A percentile compares a stretch with the other conserved stretches of the same genome.
These are phyloP conservation scores for Colletotrichum endophyticum DNA, from an alignment of 2,329 filamentous ascomycete species.

Conservation along the genomic window DNA sequence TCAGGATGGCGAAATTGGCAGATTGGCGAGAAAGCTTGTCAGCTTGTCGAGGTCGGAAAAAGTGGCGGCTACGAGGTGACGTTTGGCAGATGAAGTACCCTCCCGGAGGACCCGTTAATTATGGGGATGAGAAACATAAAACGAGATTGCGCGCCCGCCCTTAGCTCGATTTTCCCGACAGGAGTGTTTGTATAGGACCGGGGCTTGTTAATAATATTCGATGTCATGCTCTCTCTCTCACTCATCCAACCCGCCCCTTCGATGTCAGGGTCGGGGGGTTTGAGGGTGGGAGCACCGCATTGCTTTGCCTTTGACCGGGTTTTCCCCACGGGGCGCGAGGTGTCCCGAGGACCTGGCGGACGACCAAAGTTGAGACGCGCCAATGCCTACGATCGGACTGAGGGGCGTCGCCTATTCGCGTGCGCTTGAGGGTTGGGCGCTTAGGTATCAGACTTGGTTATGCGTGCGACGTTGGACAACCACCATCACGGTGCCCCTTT, in stretches of 20 bases:
- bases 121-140: constrained; percentile 17
- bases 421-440: constrained; percentile 6
- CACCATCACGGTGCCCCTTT: neutral
- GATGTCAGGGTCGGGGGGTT: neutral
- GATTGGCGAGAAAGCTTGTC: constrained; percentile 9
- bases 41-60: neutral
- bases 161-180: neutral
- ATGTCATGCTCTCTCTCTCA: neutral
- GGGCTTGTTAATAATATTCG: neutral
- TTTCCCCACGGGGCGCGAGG: constrained; percentile 16
- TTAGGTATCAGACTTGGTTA: neutral
- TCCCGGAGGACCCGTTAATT: constrained; percentile 4
- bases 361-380: constrained; percentile 15
- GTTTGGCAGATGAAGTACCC: neutral
- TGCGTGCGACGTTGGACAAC: constrained; percentile 1
- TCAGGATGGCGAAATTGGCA: neutral
- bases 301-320: constrained; percentile 11
- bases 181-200: neutral
- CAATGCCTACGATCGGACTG: constrained; percentile 6
- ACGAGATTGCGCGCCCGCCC: constrained; percentile 3
- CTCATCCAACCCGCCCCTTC: neutral
- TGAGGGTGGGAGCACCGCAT: neutral
- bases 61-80: neutral
- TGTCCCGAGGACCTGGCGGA: constrained; percentile 12
- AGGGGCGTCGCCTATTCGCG: neutral